These are phyloP conservation scores for Schrenkiella parvula DNA, from an alignment of 345 rosid genomes.

Conservation along the genomic window DNA sequence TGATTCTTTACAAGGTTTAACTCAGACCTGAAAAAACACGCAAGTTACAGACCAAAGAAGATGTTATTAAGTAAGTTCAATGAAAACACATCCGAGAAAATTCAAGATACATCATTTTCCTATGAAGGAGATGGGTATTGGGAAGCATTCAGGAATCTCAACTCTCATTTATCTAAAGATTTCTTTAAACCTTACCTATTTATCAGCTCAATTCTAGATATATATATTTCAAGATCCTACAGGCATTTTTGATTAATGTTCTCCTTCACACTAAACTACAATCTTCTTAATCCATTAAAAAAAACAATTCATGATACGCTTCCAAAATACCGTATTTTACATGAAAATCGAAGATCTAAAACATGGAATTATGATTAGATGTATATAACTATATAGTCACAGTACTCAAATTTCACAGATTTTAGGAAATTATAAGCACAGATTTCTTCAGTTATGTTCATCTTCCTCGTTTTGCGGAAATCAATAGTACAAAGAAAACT, in stretches of 20 bases:
- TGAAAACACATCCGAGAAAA: background rate
- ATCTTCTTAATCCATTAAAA: background rate
- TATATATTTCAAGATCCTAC: background rate
- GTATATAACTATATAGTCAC: background rate
- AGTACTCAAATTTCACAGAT: background rate
- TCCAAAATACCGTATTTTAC: background rate
- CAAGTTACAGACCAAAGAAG: slow-evolving; percentile 8
- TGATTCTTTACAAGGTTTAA: background rate
- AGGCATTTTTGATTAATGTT: background rate
- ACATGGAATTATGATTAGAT: background rate
- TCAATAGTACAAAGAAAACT: background rate
- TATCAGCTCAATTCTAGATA: background rate
- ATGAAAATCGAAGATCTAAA: background rate
- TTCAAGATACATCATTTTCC: background rate
- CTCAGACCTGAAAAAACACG: slow-evolving; percentile 40
- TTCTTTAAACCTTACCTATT: background rate
- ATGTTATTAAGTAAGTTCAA: background rate
- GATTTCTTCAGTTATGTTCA: background rate
- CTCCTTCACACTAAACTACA: background rate
- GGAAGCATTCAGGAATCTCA: background rate
- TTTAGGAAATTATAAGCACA: background rate
- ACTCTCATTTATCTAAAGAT: background rate
- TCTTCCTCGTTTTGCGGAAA: background rate
- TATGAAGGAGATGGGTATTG: background rate
- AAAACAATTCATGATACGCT: background rate